phyloP scores from a whole-genome alignment of 2,329 filamentous ascomycete species.

The Diatrype stigma region DNA sequence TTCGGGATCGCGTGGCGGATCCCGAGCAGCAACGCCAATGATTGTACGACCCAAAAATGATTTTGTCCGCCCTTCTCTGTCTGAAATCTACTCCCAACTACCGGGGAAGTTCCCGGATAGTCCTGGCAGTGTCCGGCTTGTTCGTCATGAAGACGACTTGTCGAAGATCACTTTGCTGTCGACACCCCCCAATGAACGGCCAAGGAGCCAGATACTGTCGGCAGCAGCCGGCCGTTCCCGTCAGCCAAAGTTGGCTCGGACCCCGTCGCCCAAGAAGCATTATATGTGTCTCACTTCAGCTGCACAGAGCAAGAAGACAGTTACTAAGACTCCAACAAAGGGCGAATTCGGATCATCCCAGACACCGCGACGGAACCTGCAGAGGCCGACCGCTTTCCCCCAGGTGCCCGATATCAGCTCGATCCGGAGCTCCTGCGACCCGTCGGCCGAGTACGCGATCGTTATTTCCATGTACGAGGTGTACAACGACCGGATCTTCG shows the following conservation, averaged over 20 bases:
- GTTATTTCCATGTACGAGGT: constrained; percentile 98
- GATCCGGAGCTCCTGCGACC: constrained; percentile 62
- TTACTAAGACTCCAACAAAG: constrained; percentile 46
- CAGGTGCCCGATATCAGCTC: constrained; percentile 70
- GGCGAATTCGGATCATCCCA: constrained; percentile 49
- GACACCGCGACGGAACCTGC: constrained; percentile 58
- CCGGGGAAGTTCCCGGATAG: constrained; percentile 27
- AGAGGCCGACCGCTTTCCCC: constrained; percentile 67
- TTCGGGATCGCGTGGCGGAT: constrained; percentile 52
- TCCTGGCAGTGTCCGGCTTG: constrained; percentile 43
- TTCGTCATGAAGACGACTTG: constrained; percentile 28
- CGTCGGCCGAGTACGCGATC: constrained; percentile 75
- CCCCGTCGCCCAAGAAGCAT: constrained; percentile 28
- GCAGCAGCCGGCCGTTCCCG: constrained; percentile 16
- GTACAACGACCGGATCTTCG: constrained; percentile 97
- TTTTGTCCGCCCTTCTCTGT: constrained; percentile 38
- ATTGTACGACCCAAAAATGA: constrained; percentile 53
- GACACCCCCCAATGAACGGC: constrained; percentile 22
- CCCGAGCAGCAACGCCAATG: constrained; percentile 67
- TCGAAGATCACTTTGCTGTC: constrained; percentile 19
- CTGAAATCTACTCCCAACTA: constrained; percentile 16
- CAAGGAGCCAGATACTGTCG: background rate
- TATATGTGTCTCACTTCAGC: constrained; percentile 44
- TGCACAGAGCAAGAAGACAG: constrained; percentile 37
- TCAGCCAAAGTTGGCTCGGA: constrained; percentile 28